A percentile compares a stretch with the other conserved stretches of the same genome.
These are phyloP conservation scores for Letharia columbiana DNA, from an alignment of 495 filamentous ascomycete species.

Conservation along the genomic window DNA sequence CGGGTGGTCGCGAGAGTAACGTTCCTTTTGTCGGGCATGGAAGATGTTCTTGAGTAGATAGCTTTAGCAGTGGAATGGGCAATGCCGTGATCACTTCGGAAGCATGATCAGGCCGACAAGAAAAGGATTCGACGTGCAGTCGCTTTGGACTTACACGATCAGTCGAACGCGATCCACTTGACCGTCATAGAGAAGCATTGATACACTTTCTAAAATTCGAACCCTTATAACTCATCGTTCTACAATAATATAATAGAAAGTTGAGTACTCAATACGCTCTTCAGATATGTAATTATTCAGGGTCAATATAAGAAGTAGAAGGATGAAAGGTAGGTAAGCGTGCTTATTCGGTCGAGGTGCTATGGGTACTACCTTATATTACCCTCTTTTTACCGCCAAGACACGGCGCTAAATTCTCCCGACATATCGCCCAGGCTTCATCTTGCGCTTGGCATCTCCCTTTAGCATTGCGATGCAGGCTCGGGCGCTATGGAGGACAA, in stretches of 20 bases:
- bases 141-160: background rate
- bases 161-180: background rate
- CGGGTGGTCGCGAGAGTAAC: background rate
- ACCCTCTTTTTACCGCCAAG: constrained; percentile 10
- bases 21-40: background rate
- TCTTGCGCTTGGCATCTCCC: background rate
- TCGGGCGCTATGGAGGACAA: constrained; percentile 49
- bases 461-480: background rate
- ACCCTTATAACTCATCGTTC: no score
- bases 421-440: background rate
- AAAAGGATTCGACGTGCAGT: background rate
- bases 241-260: no score
- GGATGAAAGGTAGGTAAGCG: no score
- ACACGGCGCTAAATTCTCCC: constrained; percentile 9
- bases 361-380: no score
- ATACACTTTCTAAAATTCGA: no score
- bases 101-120: background rate
- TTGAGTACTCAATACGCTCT: no score
- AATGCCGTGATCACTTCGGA: background rate
- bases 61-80: background rate
- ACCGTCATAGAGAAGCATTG: background rate
- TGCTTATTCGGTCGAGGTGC: no score
- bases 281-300: no score
- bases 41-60: background rate
- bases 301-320: no score